Conservation (phyloP, 768 basidiomycete species). For the Amanita rubescens region DNA sequence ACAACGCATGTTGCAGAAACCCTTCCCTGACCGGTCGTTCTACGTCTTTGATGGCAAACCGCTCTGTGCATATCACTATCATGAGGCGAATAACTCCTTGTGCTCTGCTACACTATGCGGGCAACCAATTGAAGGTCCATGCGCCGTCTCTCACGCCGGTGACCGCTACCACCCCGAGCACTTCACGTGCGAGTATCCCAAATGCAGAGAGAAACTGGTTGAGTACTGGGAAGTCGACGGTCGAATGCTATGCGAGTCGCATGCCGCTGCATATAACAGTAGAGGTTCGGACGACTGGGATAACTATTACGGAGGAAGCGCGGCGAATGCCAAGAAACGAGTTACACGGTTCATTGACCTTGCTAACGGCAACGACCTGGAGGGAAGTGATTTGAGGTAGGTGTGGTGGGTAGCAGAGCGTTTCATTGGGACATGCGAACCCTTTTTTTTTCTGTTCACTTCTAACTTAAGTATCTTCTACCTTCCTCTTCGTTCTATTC, state of each 20-base stretch:
- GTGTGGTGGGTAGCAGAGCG: not conserved
- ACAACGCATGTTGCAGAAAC: slow-evolving; percentile 42
- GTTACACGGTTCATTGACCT: slow-evolving; percentile 80
- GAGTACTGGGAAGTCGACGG: slow-evolving; percentile 91
- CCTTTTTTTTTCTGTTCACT: not conserved
- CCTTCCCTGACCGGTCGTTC: slow-evolving; percentile 88
- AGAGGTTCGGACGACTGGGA: slow-evolving; percentile 21
- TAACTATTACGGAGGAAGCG: slow-evolving; percentile 14
- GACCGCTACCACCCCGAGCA: slow-evolving; percentile 86
- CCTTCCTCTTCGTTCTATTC: not conserved
- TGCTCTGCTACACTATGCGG: slow-evolving; percentile 76
- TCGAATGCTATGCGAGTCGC: slow-evolving; percentile 80
- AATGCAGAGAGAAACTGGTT: slow-evolving; percentile 49
- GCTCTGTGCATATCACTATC: slow-evolving; percentile 88
- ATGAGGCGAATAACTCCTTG: slow-evolving; percentile 84
- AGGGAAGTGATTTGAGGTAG: slow-evolving; percentile 19
- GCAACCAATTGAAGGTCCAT: slow-evolving; percentile 89
- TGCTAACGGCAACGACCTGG: slow-evolving; percentile 20
- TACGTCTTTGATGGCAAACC: slow-evolving; percentile 90
- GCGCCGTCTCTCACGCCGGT: slow-evolving; percentile 78
- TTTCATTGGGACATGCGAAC: not conserved
- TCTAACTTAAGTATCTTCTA: not conserved
- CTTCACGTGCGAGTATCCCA: slow-evolving; percentile 68
- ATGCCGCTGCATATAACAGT: slow-evolving; percentile 36
- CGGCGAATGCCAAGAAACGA: slow-evolving; percentile 59